These are phyloP conservation scores for Scorias spongiosa DNA, from an alignment of 2,329 filamentous ascomycete genomes.

Conservation along the genomic window DNA sequence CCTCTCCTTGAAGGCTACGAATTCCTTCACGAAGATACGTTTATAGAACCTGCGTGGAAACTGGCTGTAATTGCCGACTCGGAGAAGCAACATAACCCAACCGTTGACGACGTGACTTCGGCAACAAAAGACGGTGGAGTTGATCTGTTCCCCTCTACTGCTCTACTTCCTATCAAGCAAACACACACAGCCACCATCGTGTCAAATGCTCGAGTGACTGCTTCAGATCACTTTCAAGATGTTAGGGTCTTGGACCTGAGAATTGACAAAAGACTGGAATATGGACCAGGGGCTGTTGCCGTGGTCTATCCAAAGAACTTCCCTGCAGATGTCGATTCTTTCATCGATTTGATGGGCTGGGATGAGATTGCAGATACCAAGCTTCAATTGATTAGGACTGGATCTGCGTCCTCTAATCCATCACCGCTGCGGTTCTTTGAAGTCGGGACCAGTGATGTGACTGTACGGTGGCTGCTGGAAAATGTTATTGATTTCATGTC, in stretches of 20 bases:
- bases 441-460: conserved; percentile 29
- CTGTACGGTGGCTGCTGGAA: conserved; percentile 60
- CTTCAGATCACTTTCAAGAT: conserved; percentile 75
- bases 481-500: conserved; percentile 80
- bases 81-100: neutral
- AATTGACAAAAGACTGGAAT: conserved; percentile 29
- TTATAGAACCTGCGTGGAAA: conserved; percentile 62
- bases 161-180: conserved; percentile 42
- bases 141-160: conserved; percentile 20
- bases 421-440: conserved; percentile 25
- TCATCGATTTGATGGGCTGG: conserved; percentile 74
- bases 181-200: conserved; percentile 43
- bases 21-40: conserved; percentile 58
- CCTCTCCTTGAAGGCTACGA: conserved; percentile 52
- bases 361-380: conserved; percentile 51
- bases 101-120: neutral
- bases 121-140: neutral
- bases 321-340: conserved; percentile 57
- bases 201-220: conserved; percentile 60
- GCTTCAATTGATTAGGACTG: conserved; percentile 37
- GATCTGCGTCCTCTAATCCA: conserved; percentile 11
- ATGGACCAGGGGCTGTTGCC: conserved; percentile 62
- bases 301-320: conserved; percentile 82
- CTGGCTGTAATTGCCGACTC: conserved; percentile 22
- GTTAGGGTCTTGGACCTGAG: conserved; percentile 63